A percentile compares a stretch with the other conserved stretches of the same genome.
These are phyloP conservation scores for Candida schatavii DNA, from an alignment of 805 yeast species.

Conservation along the genomic window DNA sequence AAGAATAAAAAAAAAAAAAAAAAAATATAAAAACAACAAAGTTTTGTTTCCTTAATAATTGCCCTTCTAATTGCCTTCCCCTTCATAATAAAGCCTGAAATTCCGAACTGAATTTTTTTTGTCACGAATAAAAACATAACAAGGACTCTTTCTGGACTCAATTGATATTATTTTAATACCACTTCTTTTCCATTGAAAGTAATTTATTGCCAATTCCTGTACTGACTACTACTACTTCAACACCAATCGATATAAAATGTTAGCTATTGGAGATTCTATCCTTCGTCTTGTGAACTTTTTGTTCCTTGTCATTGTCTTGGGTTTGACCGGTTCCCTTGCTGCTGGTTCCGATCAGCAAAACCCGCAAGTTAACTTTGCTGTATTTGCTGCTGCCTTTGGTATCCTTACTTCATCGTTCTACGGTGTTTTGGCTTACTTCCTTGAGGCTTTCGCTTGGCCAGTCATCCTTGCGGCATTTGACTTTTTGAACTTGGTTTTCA, in stretches of 20 bases:
- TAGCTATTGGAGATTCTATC: constrained; percentile 71
- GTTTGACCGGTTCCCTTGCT: constrained; percentile 85
- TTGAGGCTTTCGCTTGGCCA: constrained; percentile 86
- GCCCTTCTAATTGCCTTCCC: background rate
- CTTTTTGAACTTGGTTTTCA: constrained; percentile 85
- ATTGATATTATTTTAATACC: background rate
- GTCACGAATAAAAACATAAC: too few relatives aligned
- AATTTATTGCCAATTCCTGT: constrained; percentile 1
- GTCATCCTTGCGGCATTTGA: constrained; percentile 70
- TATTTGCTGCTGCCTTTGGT: constrained; percentile 87
- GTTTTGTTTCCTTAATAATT: background rate
- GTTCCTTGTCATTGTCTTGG: constrained; percentile 75
- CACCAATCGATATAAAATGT: too few relatives aligned
- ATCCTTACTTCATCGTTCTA: constrained; percentile 76
- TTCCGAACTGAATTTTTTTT: background rate
- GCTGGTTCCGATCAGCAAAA: constrained; percentile 54
- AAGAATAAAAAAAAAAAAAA: constrained; percentile 2
- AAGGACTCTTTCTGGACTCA: too few relatives aligned
- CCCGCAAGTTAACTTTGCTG: constrained; percentile 85
- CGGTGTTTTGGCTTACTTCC: constrained; percentile 73
- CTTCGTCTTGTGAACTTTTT: constrained; percentile 74
- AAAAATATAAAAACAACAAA: constrained; percentile 1
- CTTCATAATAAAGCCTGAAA: background rate
- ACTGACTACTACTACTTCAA: constrained; percentile 1
- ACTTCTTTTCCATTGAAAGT: background rate